Conservation (phyloP, 1,139 yeast species). For the Pichia sp. region DNA sequence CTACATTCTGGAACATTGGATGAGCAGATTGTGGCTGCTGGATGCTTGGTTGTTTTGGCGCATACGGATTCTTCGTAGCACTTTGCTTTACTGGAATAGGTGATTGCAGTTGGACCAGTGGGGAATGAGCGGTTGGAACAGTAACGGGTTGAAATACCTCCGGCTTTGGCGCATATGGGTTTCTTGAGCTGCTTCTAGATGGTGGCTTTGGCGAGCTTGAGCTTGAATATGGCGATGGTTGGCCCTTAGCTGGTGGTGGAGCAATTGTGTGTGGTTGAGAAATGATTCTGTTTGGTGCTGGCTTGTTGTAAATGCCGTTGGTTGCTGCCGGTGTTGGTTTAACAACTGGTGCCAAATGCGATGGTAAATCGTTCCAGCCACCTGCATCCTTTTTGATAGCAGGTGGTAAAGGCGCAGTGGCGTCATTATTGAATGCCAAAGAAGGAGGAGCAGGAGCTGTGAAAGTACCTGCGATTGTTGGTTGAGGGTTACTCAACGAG, state of each 20-base stretch:
- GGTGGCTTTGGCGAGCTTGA: constrained; percentile 4
- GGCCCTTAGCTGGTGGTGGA: constrained; percentile 18
- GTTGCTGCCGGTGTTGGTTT: constrained; percentile 16
- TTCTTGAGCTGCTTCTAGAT: constrained; percentile 10
- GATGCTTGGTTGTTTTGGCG: constrained; percentile 5
- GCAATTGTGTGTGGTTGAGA: constrained; percentile 22
- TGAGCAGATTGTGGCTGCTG: background rate
- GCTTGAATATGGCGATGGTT: constrained; percentile 8
- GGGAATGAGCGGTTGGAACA: constrained; percentile 10
- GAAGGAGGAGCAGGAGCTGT: constrained; percentile 4
- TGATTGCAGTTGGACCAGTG: constrained; percentile 14
- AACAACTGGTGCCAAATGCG: constrained; percentile 37
- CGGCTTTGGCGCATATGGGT: constrained; percentile 26
- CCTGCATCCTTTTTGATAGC: constrained; percentile 53
- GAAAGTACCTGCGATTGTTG: background rate
- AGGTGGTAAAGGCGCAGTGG: constrained; percentile 24
- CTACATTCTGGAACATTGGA: constrained; percentile 4
- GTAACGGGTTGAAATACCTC: constrained; percentile 17
- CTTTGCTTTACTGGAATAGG: constrained; percentile 9
- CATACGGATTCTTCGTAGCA: constrained; percentile 17
- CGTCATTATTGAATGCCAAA: constrained; percentile 18
- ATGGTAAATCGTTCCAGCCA: constrained; percentile 94
- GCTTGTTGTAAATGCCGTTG: constrained; percentile 8
- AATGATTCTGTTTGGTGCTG: constrained; percentile 14
- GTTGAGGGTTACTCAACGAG: constrained; percentile 18